phyloP scores from a whole-genome alignment of 139 green algal species.

The Chlorella sp. region DNA sequence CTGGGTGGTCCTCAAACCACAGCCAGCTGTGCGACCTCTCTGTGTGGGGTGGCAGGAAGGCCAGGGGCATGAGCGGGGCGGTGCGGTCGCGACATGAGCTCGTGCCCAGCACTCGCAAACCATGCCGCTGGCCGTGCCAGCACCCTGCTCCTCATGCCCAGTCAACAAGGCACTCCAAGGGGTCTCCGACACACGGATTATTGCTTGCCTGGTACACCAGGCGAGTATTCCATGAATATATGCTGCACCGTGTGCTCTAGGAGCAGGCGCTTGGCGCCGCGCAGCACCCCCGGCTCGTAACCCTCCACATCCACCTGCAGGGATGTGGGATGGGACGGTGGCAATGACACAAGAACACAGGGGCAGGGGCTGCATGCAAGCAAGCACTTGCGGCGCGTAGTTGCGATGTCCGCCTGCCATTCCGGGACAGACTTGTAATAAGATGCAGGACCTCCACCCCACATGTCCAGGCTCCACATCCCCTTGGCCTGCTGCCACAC shows the following conservation, averaged over 20 bases:
- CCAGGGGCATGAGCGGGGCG: no score
- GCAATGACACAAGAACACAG: neutral
- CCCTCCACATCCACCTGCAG: conserved; percentile 74
- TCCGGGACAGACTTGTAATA: no score
- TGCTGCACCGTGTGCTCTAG: conserved; percentile 48
- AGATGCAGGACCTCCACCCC: no score
- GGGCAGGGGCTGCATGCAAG: neutral
- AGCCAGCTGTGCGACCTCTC: neutral
- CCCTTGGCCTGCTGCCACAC: neutral
- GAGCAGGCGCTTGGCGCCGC: neutral
- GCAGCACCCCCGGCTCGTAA: conserved; percentile 57
- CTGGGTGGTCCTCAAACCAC: neutral
- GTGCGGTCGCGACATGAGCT: no score
- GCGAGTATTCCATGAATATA: conserved; percentile 73
- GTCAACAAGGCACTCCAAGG: no score
- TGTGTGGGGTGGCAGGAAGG: neutral
- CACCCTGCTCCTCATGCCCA: no score
- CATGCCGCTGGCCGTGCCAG: no score
- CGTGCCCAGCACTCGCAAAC: no score
- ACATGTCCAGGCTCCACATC: no score
- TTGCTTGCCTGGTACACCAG: conserved; percentile 40
- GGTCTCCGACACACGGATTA: neutral
- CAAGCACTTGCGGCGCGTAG: no score
- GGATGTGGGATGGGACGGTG: no score
- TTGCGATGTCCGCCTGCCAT: no score